Evolutionary conservation across 345 rosid species (phyloP).

Genomic region (Lepidium sativum): DNA sequence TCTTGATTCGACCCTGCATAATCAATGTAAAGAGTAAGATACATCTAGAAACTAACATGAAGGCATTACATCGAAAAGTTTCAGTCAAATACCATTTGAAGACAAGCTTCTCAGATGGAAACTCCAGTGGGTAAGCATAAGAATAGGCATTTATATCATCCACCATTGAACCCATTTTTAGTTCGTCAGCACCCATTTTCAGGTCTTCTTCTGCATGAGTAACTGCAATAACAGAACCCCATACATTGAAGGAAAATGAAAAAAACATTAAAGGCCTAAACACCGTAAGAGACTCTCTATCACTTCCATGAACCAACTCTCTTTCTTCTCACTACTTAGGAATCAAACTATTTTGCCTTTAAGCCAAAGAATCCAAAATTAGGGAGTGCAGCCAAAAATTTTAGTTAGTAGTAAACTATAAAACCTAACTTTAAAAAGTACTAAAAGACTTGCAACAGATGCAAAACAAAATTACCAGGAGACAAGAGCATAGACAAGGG

Average conservation of each 20-base stretch:
- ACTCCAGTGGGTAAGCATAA: constrained; percentile 58
- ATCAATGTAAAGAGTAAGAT: neutral
- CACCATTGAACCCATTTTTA: constrained; percentile 45
- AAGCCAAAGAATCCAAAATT: too few relatives aligned
- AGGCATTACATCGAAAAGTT: neutral
- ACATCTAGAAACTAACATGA: neutral
- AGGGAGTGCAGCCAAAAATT: neutral
- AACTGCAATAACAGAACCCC: constrained; percentile 33
- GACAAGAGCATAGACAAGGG: constrained; percentile 37
- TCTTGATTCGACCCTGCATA: constrained; percentile 84
- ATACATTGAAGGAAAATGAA: neutral
- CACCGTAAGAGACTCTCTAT: neutral
- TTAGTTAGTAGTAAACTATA: neutral
- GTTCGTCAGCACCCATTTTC: constrained; percentile 35
- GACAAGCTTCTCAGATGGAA: constrained; percentile 54
- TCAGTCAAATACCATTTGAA: constrained; percentile 58
- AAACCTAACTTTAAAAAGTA: neutral
- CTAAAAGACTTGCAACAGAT: neutral
- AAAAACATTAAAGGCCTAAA: neutral
- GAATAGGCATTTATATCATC: constrained; percentile 86
- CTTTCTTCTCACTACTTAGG: neutral
- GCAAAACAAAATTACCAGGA: constrained; percentile 33
- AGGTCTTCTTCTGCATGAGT: constrained; percentile 33
- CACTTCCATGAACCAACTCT: neutral
- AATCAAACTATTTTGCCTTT: neutral